These are phyloP conservation scores for Rhynchospora breviuscula DNA, from an alignment of 176 grass and related monocot species.

Conservation along the genomic window DNA sequence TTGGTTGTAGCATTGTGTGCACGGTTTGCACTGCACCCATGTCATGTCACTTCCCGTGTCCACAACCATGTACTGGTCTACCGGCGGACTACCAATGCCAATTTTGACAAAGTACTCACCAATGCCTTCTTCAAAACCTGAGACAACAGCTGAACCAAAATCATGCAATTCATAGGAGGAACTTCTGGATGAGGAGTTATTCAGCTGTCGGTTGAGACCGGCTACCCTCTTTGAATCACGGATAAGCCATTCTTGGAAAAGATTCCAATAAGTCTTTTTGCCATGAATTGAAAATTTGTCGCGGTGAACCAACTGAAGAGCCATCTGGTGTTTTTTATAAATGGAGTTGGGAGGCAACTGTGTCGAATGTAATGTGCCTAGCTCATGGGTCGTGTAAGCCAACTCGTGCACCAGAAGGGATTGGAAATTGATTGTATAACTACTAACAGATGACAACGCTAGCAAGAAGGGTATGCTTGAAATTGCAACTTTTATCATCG, in stretches of 20 bases:
- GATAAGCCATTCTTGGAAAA: not conserved
- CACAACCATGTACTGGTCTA: conserved; percentile 35
- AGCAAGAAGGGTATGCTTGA: not conserved
- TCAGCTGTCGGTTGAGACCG: not conserved
- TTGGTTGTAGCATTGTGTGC: conserved; percentile 62
- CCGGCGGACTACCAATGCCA: not conserved
- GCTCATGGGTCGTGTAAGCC: not conserved
- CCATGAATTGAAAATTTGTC: not conserved
- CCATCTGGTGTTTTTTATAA: not conserved
- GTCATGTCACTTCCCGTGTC: conserved; percentile 82
- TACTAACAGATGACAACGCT: not conserved
- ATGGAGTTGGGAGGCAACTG: not conserved
- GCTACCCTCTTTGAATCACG: not conserved
- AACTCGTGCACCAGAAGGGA: not conserved
- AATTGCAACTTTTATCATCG: not conserved
- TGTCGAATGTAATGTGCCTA: not conserved
- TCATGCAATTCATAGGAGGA: not conserved
- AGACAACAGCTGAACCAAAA: not conserved
- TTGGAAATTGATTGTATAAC: not conserved
- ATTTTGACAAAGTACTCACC: not conserved
- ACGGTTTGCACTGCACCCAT: conserved; percentile 70
- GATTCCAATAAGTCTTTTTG: not conserved
- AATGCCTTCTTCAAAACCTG: not conserved
- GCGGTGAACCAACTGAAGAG: not conserved
- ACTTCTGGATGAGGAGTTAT: not conserved